Evolutionary conservation across 805 yeast species (phyloP).

Genomic region (Saccharomyces cerevisiae): DNA sequence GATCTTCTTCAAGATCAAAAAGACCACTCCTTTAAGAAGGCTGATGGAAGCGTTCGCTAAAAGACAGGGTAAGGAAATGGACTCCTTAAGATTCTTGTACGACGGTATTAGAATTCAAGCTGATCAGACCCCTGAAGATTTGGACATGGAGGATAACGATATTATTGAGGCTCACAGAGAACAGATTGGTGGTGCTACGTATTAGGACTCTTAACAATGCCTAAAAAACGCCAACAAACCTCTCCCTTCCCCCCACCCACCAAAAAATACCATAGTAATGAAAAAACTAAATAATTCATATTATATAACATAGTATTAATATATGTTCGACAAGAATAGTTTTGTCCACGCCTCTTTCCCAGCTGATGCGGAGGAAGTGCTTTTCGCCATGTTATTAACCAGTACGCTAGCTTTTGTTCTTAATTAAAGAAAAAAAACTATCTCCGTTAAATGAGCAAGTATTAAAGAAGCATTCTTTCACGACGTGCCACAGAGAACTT

Average conservation of each 20-base stretch:
- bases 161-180: slow-evolving; percentile 95
- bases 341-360: neutral
- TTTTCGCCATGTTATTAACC: neutral
- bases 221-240: neutral
- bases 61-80: slow-evolving; percentile 86
- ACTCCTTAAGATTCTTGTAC: slow-evolving; percentile 76
- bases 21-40: slow-evolving; percentile 84
- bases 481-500: neutral
- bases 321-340: neutral
- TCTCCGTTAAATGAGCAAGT: neutral
- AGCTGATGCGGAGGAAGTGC: neutral
- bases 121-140: slow-evolving; percentile 84
- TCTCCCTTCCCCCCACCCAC: neutral
- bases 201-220: neutral
- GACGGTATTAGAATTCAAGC: slow-evolving; percentile 89
- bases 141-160: slow-evolving; percentile 93
- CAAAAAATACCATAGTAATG: neutral
- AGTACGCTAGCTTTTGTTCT: neutral
- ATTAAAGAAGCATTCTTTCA: neutral
- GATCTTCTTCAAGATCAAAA: slow-evolving; percentile 89
- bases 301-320: neutral
- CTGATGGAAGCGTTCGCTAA: slow-evolving; percentile 97
- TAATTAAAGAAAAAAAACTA: neutral
- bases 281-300: neutral
- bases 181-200: slow-evolving; percentile 59